Conservation (phyloP, 169 alveolate genomes). For the Plasmodium relictum region DNA sequence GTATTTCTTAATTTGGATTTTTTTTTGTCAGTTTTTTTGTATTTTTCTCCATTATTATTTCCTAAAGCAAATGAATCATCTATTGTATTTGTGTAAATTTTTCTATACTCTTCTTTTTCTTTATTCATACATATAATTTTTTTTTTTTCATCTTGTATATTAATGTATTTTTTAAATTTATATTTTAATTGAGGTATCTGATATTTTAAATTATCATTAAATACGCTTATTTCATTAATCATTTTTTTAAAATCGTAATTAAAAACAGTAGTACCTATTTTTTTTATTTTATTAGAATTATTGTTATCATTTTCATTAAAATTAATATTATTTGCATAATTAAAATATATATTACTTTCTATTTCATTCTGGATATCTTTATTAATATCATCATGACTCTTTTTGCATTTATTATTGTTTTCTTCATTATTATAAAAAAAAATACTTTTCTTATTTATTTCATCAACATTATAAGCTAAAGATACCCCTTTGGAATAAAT, state of each 20-base stretch:
- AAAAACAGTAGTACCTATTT: conserved; percentile 50
- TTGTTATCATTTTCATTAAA: conserved; percentile 27
- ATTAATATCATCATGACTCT: conserved; percentile 26
- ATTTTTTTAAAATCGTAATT: conserved; percentile 43
- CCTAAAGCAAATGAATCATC: too few species aligned
- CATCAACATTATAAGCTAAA: conserved; percentile 51
- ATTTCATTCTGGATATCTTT: conserved; percentile 32
- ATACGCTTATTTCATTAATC: conserved; percentile 29
- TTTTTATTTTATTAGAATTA: conserved; percentile 11
- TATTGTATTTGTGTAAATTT: neutral
- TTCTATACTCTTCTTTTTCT: neutral
- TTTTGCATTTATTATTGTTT: conserved; percentile 7
- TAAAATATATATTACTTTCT: conserved; percentile 35
- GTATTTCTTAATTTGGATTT: neutral
- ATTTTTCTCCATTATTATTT: too few species aligned
- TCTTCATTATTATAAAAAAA: conserved; percentile 58
- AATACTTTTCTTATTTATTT: conserved; percentile 61
- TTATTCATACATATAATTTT: neutral
- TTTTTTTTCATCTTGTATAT: conserved; percentile 24
- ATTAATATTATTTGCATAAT: conserved; percentile 57
- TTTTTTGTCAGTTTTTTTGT: too few species aligned
- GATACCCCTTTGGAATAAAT: conserved; percentile 62
- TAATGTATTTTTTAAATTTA: conserved; percentile 39
- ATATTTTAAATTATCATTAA: conserved; percentile 29
- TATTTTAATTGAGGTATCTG: conserved; percentile 71